Conservation (phyloP, 2,329 filamentous ascomycete species). For the Trichoderma arundinaceum region DNA sequence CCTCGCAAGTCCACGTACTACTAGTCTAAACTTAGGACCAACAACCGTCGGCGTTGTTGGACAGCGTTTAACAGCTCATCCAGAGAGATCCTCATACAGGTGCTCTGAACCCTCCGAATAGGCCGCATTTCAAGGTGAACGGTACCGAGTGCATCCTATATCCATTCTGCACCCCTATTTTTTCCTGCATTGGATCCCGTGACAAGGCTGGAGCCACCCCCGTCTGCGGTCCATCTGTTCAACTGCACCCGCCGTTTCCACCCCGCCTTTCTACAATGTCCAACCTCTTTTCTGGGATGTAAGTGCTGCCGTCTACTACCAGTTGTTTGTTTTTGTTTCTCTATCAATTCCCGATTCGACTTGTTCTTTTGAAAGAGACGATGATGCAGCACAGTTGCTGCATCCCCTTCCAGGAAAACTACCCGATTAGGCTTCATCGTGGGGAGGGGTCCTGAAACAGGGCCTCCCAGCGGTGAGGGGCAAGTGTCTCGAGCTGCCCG, state of each 20-base stretch:
- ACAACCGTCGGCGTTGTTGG: constrained; percentile 8
- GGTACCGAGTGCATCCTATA: constrained; percentile 3
- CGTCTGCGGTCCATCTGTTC: constrained; percentile 15
- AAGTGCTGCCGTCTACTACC: constrained; percentile 45
- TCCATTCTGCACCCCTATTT: constrained; percentile 22
- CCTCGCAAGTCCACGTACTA: constrained; percentile 2
- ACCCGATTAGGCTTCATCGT: constrained; percentile 20
- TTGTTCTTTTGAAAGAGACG: neutral
- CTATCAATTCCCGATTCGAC: neutral
- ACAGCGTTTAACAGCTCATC: constrained; percentile 18
- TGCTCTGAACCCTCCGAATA: constrained; percentile 2
- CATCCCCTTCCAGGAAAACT: neutral
- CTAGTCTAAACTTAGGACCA: constrained; percentile 21
- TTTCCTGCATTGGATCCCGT: constrained; percentile 29
- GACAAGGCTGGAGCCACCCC: constrained; percentile 31
- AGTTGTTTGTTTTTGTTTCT: neutral
- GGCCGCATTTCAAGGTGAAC: neutral
- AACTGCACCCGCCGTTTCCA: constrained; percentile 26
- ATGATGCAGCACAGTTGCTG: constrained; percentile 11
- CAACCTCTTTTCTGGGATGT: constrained; percentile 68
- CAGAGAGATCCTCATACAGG: neutral
- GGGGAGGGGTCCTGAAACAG: constrained; percentile 18
- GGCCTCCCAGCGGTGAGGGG: constrained; percentile 33
- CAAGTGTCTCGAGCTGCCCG: constrained; percentile 30
- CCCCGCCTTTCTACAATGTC: constrained; percentile 52